Percentiles rank a stretch among this genome's conserved stretches.
phyloP scores from a whole-genome alignment of 2,329 filamentous ascomycete species.

The Bipolaris gigantea region DNA sequence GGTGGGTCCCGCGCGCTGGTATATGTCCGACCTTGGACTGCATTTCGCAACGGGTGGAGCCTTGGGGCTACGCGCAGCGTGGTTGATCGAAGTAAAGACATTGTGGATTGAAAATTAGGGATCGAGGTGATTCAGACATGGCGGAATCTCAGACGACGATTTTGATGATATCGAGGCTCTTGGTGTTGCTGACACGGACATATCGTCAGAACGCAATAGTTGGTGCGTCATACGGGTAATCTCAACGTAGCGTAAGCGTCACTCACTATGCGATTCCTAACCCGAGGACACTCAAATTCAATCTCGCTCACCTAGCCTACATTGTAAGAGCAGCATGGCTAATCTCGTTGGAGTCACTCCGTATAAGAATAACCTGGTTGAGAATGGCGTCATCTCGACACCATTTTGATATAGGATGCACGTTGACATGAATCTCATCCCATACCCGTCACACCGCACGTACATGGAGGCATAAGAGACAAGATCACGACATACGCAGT shows the following conservation, averaged over 20 bases:
- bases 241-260: neutral
- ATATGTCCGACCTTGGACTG: conserved; percentile 43
- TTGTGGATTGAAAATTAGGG: neutral
- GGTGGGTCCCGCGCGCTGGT: conserved; percentile 35
- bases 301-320: too few relatives aligned
- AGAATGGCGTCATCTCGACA: too few relatives aligned
- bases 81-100: neutral
- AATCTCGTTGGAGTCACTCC: too few relatives aligned
- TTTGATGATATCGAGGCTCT: neutral
- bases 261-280: neutral
- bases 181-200: neutral
- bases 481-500: too few relatives aligned
- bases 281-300: too few relatives aligned
- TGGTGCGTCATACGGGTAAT: conserved; percentile 1
- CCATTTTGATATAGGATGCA: too few relatives aligned
- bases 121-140: neutral
- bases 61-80: neutral
- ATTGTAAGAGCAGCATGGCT: too few relatives aligned
- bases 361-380: too few relatives aligned
- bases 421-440: too few relatives aligned
- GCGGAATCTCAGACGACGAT: neutral
- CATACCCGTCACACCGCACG: too few relatives aligned
- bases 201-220: conserved; percentile 2
- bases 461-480: too few relatives aligned
- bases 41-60: conserved; percentile 39